Evolutionary conservation across 2,329 filamentous ascomycete species (phyloP).

Genomic region (Clonostachys chloroleuca): DNA sequence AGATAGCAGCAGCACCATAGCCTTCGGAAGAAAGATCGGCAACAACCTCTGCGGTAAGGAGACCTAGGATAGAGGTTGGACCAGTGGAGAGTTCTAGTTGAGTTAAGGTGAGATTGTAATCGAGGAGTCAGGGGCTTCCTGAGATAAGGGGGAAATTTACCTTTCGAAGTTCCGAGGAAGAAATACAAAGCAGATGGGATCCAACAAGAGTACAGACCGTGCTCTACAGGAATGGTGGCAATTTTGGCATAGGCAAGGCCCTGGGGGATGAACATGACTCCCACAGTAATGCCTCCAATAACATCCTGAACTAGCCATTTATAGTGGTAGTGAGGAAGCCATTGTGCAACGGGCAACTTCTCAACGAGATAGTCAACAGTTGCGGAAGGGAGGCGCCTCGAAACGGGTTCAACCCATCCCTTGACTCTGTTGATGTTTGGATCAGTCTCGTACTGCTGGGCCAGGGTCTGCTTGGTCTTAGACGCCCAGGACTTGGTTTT

Average conservation of each 20-base stretch:
- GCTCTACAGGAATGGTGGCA: conserved; percentile 55
- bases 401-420: conserved; percentile 13
- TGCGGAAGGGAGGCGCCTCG: conserved; percentile 39
- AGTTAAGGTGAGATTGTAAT: background rate
- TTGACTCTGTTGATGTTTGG: conserved; percentile 15
- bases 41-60: conserved; percentile 59
- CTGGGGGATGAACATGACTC: conserved; percentile 57
- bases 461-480: conserved; percentile 9
- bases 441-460: conserved; percentile 13
- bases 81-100: conserved; percentile 53
- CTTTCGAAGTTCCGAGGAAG: conserved; percentile 59
- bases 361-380: conserved; percentile 51
- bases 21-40: conserved; percentile 41
- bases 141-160: conserved; percentile 16
- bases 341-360: conserved; percentile 58
- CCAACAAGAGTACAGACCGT: conserved; percentile 57
- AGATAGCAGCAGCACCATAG: conserved; percentile 49
- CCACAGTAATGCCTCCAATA: conserved; percentile 57
- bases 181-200: conserved; percentile 52
- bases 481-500: conserved; percentile 3
- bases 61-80: conserved; percentile 60
- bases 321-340: conserved; percentile 57
- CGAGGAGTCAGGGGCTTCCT: background rate
- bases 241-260: conserved; percentile 59
- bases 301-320: conserved; percentile 58